A percentile compares a stretch with the other conserved stretches of the same genome.
Conservation (phyloP, 805 yeast genomes). For the Metschnikowia lachancei region DNA sequence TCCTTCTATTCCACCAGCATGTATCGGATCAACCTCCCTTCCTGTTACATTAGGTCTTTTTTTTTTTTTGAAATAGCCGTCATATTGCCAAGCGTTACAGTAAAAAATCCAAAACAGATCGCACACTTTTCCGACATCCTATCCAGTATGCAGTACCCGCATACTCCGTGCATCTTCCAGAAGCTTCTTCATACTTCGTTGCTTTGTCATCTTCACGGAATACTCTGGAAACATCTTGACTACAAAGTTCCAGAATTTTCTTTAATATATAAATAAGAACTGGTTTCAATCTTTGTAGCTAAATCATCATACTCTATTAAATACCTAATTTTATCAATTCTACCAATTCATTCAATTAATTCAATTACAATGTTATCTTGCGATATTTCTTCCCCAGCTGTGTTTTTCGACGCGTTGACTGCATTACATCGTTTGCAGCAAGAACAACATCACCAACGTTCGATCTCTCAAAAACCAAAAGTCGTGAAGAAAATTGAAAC, state of each 20-base stretch:
- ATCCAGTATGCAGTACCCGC: too few species aligned
- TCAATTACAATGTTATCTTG: slow-evolving; percentile 14
- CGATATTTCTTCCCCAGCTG: slow-evolving; percentile 16
- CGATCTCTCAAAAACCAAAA: slow-evolving; percentile 21
- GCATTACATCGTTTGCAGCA: slow-evolving; percentile 18
- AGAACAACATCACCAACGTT: slow-evolving; percentile 11
- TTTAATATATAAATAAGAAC: neutral
- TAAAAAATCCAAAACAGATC: too few species aligned
- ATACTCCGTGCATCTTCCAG: neutral
- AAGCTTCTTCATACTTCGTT: neutral
- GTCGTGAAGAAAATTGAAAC: slow-evolving; percentile 37
- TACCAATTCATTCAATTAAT: neutral
- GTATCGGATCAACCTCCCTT: too few species aligned
- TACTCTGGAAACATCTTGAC: neutral
- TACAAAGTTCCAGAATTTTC: slow-evolving; percentile 1
- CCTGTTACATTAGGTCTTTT: too few species aligned
- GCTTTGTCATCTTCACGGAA: neutral
- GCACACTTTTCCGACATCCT: too few species aligned
- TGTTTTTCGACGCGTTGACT: slow-evolving; percentile 15
- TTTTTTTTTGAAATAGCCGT: too few species aligned
- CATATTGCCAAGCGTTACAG: too few species aligned
- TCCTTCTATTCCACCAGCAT: too few species aligned
- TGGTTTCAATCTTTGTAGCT: neutral
- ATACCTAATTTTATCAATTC: neutral
- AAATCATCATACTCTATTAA: too few species aligned